Conservation (phyloP, 2,329 filamentous ascomycete species). For the Verticillium longisporum region DNA sequence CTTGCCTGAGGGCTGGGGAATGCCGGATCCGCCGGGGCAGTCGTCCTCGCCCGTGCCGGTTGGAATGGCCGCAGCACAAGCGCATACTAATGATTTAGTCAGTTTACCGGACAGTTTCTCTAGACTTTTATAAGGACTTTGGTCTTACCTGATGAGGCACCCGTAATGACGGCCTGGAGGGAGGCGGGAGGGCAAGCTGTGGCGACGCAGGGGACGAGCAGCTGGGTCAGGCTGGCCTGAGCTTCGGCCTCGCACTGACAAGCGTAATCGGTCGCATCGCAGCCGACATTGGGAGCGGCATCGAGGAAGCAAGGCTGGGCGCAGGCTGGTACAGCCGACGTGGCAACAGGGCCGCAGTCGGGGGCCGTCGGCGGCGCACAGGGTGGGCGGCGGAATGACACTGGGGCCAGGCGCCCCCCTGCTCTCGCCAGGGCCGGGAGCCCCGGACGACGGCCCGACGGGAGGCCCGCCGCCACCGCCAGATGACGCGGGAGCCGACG, state of each 20-base stretch:
- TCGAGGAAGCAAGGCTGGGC: conserved; percentile 19
- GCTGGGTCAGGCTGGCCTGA: conserved; percentile 14
- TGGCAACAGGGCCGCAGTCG: conserved; percentile 18
- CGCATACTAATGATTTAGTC: neutral
- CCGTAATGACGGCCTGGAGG: conserved; percentile 17
- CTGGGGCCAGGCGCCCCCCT: neutral
- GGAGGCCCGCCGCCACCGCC: neutral
- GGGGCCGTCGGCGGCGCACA: neutral
- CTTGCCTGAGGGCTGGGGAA: neutral
- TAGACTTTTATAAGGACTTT: neutral
- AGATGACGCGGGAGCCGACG: neutral
- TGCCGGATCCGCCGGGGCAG: neutral
- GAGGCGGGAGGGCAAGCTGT: conserved; percentile 16
- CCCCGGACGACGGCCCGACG: neutral
- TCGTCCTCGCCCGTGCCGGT: neutral
- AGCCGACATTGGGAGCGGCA: conserved; percentile 19
- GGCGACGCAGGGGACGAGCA: conserved; percentile 20
- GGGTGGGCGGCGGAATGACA: neutral
- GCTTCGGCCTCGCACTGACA: conserved; percentile 19
- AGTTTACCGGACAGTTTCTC: neutral
- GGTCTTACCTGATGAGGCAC: conserved; percentile 11
- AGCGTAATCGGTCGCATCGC: conserved; percentile 17
- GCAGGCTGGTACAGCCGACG: conserved; percentile 17
- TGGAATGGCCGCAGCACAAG: neutral
- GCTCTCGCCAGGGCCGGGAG: neutral